Evolutionary conservation across 192 early-diverging fungal species (phyloP).

Genomic region (Backusella psychrophila): DNA sequence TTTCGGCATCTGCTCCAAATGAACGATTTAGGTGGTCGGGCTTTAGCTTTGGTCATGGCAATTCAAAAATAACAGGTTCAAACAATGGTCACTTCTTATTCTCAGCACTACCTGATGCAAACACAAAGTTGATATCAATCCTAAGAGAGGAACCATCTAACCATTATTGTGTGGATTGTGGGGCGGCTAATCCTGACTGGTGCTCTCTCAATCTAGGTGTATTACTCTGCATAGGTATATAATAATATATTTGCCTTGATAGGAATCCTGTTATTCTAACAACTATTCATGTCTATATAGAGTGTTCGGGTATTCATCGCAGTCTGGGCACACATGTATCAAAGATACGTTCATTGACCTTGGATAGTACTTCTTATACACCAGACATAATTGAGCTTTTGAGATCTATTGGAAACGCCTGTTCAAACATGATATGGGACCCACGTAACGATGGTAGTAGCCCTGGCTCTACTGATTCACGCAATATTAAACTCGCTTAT

Average conservation of each 20-base stretch:
- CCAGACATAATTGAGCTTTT: slow-evolving; percentile 62
- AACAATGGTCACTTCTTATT: neutral
- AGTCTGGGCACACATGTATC: slow-evolving; percentile 71
- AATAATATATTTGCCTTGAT: neutral
- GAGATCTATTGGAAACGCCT: slow-evolving; percentile 58
- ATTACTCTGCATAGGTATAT: slow-evolving; percentile 65
- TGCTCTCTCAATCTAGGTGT: slow-evolving; percentile 71
- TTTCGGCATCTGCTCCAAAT: slow-evolving; percentile 2
- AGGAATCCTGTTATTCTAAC: neutral
- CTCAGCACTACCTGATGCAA: slow-evolving; percentile 8
- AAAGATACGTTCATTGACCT: slow-evolving; percentile 69
- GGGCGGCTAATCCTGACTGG: slow-evolving; percentile 65
- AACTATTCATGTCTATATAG: slow-evolving; percentile 31
- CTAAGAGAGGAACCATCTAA: slow-evolving; percentile 42
- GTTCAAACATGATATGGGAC: slow-evolving; percentile 67
- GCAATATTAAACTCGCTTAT: slow-evolving; percentile 54
- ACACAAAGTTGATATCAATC: slow-evolving; percentile 7
- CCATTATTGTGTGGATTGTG: slow-evolving; percentile 69
- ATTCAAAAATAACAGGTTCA: neutral
- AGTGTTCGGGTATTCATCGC: slow-evolving; percentile 73
- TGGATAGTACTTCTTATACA: slow-evolving; percentile 66
- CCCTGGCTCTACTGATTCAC: slow-evolving; percentile 41
- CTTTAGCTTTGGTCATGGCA: slow-evolving; percentile 12
- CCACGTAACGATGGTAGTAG: slow-evolving; percentile 23
- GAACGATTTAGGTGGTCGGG: slow-evolving; percentile 19